Percentiles rank a stretch among this genome's conserved stretches.
Conservation (phyloP, 139 green algal species). For the Coelastrella sp. region DNA sequence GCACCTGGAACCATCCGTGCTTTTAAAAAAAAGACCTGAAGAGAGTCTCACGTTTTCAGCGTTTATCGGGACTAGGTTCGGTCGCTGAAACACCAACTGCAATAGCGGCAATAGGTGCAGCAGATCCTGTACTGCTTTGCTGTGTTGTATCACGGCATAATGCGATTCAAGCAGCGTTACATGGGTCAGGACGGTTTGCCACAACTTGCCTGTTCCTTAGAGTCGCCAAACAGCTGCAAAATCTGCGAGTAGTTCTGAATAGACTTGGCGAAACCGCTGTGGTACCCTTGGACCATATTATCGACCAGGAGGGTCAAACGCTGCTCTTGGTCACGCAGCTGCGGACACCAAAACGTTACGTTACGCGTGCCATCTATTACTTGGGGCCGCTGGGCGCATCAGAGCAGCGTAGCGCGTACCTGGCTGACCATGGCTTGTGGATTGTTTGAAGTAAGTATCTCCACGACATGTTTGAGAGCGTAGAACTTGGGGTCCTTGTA, state of each 20-base stretch:
- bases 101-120: too few relatives aligned
- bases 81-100: too few relatives aligned
- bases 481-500: slow-evolving; percentile 81
- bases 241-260: slow-evolving; percentile 93
- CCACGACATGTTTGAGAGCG: slow-evolving; percentile 82
- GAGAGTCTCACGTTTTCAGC: too few relatives aligned
- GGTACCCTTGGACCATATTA: slow-evolving; percentile 76
- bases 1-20: too few relatives aligned
- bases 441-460: slow-evolving; percentile 74
- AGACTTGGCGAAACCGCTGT: slow-evolving; percentile 87
- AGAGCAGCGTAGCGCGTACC: slow-evolving; percentile 15
- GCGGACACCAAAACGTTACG: slow-evolving; percentile 25
- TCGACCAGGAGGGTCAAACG: slow-evolving; percentile 76
- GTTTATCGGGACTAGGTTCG: too few relatives aligned
- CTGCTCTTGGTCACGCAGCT: slow-evolving; percentile 73
- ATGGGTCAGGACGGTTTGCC: background rate
- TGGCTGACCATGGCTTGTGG: slow-evolving; percentile 71
- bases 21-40: too few relatives aligned
- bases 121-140: too few relatives aligned
- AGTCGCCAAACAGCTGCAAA: slow-evolving; percentile 82
- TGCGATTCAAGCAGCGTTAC: background rate
- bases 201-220: slow-evolving; percentile 70
- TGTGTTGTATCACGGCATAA: too few relatives aligned
- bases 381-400: background rate
- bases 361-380: background rate